phyloP scores from a whole-genome alignment of 2,329 filamentous ascomycete genomes.

The Fusarium ramigenum region DNA sequence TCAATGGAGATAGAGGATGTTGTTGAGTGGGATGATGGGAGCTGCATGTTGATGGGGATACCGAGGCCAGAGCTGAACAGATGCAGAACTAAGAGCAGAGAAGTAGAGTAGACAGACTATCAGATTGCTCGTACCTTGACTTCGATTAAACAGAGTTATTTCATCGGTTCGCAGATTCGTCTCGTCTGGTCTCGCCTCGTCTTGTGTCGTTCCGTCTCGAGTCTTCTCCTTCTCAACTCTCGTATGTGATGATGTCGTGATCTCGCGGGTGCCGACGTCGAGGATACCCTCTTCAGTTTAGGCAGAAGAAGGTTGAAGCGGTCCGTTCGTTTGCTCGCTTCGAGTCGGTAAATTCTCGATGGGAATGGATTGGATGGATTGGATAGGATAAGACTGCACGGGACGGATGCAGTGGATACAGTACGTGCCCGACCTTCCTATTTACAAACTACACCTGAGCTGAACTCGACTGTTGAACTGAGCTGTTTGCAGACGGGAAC shows the following conservation, averaged over 20 bases:
- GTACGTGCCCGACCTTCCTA: slow-evolving; percentile 33
- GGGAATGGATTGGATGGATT: slow-evolving; percentile 29
- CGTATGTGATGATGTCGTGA: slow-evolving; percentile 22
- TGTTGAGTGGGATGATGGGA: slow-evolving; percentile 25
- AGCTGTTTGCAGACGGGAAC: slow-evolving; percentile 16
- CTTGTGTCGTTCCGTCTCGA: neutral
- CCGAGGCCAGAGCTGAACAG: slow-evolving; percentile 7
- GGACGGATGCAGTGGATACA: slow-evolving; percentile 37
- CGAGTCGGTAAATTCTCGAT: slow-evolving; percentile 39
- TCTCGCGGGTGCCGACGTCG: slow-evolving; percentile 34
- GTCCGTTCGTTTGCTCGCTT: slow-evolving; percentile 35
- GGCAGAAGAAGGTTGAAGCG: slow-evolving; percentile 40
- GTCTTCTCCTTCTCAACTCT: slow-evolving; percentile 9
- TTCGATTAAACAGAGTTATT: slow-evolving; percentile 9
- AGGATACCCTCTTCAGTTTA: slow-evolving; percentile 28
- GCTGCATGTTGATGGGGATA: slow-evolving; percentile 28
- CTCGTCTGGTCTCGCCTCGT: neutral
- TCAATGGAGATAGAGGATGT: slow-evolving; percentile 24
- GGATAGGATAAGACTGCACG: slow-evolving; percentile 34
- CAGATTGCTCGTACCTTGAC: slow-evolving; percentile 17
- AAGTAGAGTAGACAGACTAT: neutral
- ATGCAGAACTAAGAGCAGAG: neutral
- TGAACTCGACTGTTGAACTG: slow-evolving; percentile 15
- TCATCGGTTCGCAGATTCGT: slow-evolving; percentile 10
- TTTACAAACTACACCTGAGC: slow-evolving; percentile 27